Evolutionary conservation across 129 eudicot species (phyloP).

Genomic region (Helichrysum umbraculigerum): DNA sequence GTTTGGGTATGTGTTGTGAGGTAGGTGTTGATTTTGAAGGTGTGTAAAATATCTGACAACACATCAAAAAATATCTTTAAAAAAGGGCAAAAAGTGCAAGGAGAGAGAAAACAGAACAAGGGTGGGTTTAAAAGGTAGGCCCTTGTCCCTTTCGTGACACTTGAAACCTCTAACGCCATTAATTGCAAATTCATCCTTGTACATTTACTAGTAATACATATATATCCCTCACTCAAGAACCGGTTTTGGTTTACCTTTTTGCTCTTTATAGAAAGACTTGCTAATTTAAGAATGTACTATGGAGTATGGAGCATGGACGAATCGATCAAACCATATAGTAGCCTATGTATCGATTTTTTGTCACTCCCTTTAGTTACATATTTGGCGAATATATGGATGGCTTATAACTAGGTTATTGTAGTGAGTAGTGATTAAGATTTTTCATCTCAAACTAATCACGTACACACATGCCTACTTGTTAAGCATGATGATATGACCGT

Average conservation of each 20-base stretch:
- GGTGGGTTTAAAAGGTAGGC: slow-evolving; percentile 52
- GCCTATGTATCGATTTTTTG: too few relatives aligned
- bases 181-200: slow-evolving; percentile 21
- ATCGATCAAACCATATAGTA: too few relatives aligned
- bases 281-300: neutral
- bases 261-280: neutral
- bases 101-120: slow-evolving; percentile 31
- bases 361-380: neutral
- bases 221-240: neutral
- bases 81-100: slow-evolving; percentile 33
- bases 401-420: too few relatives aligned
- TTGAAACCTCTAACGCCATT: slow-evolving; percentile 19
- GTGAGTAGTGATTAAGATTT: neutral
- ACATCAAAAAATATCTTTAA: slow-evolving; percentile 34
- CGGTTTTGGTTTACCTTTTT: neutral
- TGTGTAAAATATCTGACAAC: slow-evolving; percentile 40
- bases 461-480: too few relatives aligned
- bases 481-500: too few relatives aligned
- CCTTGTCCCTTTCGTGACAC: slow-evolving; percentile 63
- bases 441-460: neutral
- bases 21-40: slow-evolving; percentile 38
- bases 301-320: too few relatives aligned
- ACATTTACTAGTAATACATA: neutral
- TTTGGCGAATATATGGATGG: neutral
- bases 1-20: slow-evolving; percentile 39